phyloP scores from a whole-genome alignment of 768 basidiomycete genomes.

The Botryobasidium botryosum region DNA sequence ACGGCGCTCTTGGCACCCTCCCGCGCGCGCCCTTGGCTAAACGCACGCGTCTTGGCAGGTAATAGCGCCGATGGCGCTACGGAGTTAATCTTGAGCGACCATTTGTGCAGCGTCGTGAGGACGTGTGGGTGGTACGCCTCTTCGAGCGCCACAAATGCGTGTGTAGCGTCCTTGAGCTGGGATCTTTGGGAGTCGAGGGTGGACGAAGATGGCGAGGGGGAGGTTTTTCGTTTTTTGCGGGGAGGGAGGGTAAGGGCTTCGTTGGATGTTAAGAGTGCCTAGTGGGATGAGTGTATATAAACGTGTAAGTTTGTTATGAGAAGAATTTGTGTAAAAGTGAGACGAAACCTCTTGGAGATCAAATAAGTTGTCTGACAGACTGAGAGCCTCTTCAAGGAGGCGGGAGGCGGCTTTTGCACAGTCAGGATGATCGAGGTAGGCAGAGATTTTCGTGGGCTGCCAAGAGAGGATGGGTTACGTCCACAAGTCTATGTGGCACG shows the following conservation, averaged over 20 bases:
- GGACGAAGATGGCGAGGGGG: conserved; percentile 15
- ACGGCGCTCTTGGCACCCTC: conserved; percentile 42
- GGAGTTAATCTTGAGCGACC: conserved; percentile 91
- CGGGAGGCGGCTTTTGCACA: conserved; percentile 28
- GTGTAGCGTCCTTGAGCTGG: conserved; percentile 9
- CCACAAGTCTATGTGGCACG: not conserved
- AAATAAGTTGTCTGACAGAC: conserved; percentile 49
- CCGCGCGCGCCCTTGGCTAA: conserved; percentile 30
- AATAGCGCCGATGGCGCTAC: conserved; percentile 66
- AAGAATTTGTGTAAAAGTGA: conserved; percentile 4
- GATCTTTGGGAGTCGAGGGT: not conserved
- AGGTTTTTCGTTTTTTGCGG: conserved; percentile 21
- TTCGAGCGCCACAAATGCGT: conserved; percentile 10
- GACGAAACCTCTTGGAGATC: conserved; percentile 45
- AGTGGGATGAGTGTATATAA: not conserved
- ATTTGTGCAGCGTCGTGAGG: conserved; percentile 70
- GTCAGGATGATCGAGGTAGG: conserved; percentile 21
- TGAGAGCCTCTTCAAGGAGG: conserved; percentile 42
- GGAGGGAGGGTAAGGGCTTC: conserved; percentile 15
- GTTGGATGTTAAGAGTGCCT: not conserved
- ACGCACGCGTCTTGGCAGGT: conserved; percentile 52
- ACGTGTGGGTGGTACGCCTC: conserved; percentile 59
- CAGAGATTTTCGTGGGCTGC: conserved; percentile 22
- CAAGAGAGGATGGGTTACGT: conserved; percentile 18
- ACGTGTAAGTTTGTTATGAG: not conserved